Base-by-base conservation (phyloP, 148 eudicot genomes). In the Spergularia bocconei region DNA sequence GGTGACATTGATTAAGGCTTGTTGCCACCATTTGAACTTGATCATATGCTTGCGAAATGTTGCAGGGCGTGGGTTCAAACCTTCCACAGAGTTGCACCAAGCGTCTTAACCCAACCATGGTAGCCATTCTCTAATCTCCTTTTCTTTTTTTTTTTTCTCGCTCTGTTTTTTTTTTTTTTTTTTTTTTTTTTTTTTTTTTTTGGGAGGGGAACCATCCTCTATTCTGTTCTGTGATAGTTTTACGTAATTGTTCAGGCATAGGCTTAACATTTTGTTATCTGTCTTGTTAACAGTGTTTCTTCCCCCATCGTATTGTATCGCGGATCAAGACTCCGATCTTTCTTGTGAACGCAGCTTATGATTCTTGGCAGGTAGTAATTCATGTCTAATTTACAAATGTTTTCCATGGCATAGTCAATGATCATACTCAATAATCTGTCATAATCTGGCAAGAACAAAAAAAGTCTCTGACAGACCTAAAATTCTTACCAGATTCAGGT, bases 31-130 rank as follows among this genome's bases (percentile, higher is more conserved):
- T 8, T 41, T 65, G 51, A 17, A 23, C 36, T 67, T n/a, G 20
- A 48, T 12, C 55, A 10, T 5, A 6, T 33, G 13, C 16, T 12
- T 5, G 23, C 16, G 0, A n/a, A 25, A 67, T 58, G 44, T 71
- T 51, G 53, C 84, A 93, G 97, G 86, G 88, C 10, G 83, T 91
- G 61, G 76, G 59, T 69, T 77, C 81, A 44, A 88, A 78, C 79
- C 85, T 93, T 75, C 97, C 97, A 52, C 77, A 68, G 64, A 82
- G 84, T 69, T 84, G 86, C 64, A 75, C 79, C 13, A 61, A 63
- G 62, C 81, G 56, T 56, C 78, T 84, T 20, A 78, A 81, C 72
- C 79, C 82, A 12, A 50, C 60, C 44, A 61, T 81, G 83, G 86
- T 84, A 84, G 66, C 17, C 48, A 58, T 74, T 59, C 47, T 63